These are phyloP conservation scores for Stygiomarasmius scandens DNA, from an alignment of 1,284 basidiomycete species.

Conservation along the genomic window DNA sequence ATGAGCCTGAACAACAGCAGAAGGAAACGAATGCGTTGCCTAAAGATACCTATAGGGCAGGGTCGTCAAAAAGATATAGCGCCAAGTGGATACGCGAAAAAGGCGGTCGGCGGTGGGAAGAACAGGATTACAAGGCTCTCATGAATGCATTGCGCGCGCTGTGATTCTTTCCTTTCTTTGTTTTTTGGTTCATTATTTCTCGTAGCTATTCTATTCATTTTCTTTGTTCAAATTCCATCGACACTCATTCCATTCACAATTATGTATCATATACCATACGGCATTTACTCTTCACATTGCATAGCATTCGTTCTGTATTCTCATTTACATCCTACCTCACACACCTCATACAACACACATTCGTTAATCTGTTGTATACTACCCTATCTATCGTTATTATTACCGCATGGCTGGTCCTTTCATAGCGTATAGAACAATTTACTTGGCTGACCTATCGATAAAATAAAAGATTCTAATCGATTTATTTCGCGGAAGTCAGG, in stretches of 20 bases:
- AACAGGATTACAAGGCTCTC: slow-evolving; percentile 35
- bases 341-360: neutral
- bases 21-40: slow-evolving; percentile 23
- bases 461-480: no score
- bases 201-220: neutral
- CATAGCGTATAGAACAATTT: neutral
- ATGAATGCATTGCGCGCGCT: slow-evolving; percentile 13
- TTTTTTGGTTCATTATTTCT: no score
- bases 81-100: slow-evolving; percentile 41
- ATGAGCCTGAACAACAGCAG: neutral
- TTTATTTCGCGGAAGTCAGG: no score
- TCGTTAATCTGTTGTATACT: neutral
- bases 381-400: neutral
- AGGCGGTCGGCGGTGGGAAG: slow-evolving; percentile 35
- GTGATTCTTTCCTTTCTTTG: neutral
- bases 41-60: slow-evolving; percentile 21
- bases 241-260: neutral
- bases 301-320: neutral
- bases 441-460: no score
- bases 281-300: neutral
- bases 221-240: slow-evolving; percentile 2
- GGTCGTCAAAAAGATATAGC: slow-evolving; percentile 24
- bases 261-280: neutral
- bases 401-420: neutral
- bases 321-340: neutral